Base-by-base conservation (phyloP, 75 land plant species). In the Isoetes taiwanensis region DNA sequence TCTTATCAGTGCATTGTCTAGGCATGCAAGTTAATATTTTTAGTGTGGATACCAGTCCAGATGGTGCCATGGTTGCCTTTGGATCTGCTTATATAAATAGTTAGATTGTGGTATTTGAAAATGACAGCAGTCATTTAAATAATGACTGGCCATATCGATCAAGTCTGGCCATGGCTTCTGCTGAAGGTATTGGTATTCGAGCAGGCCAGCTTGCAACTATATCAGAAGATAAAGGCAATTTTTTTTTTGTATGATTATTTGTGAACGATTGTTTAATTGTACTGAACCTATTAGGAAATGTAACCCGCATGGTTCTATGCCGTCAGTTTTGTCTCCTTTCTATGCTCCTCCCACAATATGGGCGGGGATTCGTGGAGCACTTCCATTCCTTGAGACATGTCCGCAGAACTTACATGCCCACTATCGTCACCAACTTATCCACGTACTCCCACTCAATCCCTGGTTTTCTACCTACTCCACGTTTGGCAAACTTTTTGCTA, bases 231-330 rank as follows among this genome's bases (percentile, higher is more conserved):
- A 5, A 23, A n/a, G 25, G 50, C 50, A 46, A 19, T 46, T 46
- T n/a, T 91, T 31, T 80, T 81, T 0, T 58, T 91, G 57, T 91
- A 86, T 71, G 82, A 86, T 41, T 91, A 80, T 34, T 79, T 82
- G n/a, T 78, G 54, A 69, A 35, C n/a, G n/a, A n/a, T n/a, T n/a
- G n/a, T n/a, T n/a, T n/a, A n/a, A n/a, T n/a, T n/a, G n/a, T n/a
- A n/a, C n/a, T n/a, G n/a, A n/a, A n/a, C n/a, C n/a, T n/a, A n/a
- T n/a, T n/a, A n/a, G n/a, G n/a, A n/a, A n/a, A n/a, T n/a, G n/a
- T n/a, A n/a, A n/a, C n/a, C n/a, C n/a, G n/a, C n/a, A n/a, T n/a
- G n/a, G n/a, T n/a, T n/a, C n/a, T n/a, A n/a, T n/a, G n/a, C n/a
- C n/a, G n/a, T n/a, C n/a, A n/a, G n/a, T n/a, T n/a, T n/a, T n/a